Base-by-base conservation (phyloP, 2,329 filamentous ascomycete genomes). In the Fusarium concolor region DNA sequence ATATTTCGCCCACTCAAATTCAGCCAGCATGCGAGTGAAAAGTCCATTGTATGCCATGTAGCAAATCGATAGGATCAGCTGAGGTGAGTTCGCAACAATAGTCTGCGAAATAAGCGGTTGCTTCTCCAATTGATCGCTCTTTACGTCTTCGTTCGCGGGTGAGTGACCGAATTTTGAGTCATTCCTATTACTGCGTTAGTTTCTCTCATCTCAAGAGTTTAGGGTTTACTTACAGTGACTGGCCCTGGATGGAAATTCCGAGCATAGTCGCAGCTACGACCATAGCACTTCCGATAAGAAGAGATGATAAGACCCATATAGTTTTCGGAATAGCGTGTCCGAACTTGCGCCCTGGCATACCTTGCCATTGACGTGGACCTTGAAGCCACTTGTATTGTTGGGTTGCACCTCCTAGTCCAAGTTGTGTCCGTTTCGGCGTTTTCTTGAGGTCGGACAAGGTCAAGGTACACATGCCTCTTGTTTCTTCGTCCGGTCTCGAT, bases 1-100 rank as follows among this genome's bases (percentile, higher is more conserved):
- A 9, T 61, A 68, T 15, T 45, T 56, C 2, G 44, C 44, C 66
- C 67, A 70, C 10, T 70, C 67, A 17, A 70, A 70, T 20, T 70
- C 67, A 1, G 66, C 66, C 4, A 70, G 10, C 67, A 70, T 70
- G 2, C 67, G 66, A 1, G 67, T 70, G 10, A 70, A 70, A 2
- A 70, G 58, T 0, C 67, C 66, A 7, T 70, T 70, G 10, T 70
- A 70, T 0, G 58, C 43, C 3, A 70, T 45, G 4, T 70, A 70
- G 22, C 62, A 70, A 24, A 67, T 57, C 0, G 67, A 70, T 8
- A 70, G 31, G 3, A 70, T 29, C 1, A 70, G 41, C 20, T 70
- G 67, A 5, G 66, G 67, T 5, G 42, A 31, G 33, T 70, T 70
- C 3, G 66, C 67, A 5, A 70, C 28, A 46, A 67, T 54, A 1